Base-by-base conservation (phyloP, 768 basidiomycete genomes). In the Phlegmacium glaucopus region DNA sequence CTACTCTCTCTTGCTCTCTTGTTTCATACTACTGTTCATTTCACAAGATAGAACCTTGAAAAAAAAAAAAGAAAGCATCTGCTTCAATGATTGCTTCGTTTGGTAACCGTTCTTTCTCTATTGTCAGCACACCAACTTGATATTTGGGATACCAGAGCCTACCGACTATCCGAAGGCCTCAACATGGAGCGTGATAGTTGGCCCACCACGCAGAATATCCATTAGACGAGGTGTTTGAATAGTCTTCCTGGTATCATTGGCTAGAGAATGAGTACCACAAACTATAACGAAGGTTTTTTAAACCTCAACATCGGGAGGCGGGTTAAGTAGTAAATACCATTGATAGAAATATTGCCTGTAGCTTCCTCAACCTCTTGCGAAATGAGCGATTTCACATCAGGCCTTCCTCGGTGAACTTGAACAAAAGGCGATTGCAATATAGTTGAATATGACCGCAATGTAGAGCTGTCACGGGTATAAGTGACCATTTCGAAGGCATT, bases 191-290 rank as follows among this genome's bases (percentile, higher is more conserved):
- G 62, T 53, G 22, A 22, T 5, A 22, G 22, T 22, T 26, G 77
- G 72, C 2, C 73, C 77, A 4, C 77, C 77, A 26, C 61, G 61
- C 26, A 76, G 48, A 7, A 77, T 57, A 30, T 68, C 71, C 54
- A 59, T 15, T 11, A 61, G 58, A 2, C 73, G 61, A 9, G 70
- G 69, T 9, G 62, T 55, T 6, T 72, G 64, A 44, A 82, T 22
- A 22, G 5, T 5, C 22, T 22, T 22, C 22, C 22, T 22, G 22
- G 22, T 5, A 22, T 2, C 22, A 22, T 22, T 22, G 22, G 22
- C 22, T 42, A 2, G 52, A 75, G 72, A 18, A 80, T 57, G 9
- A 61, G 52, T 70, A 2, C 80, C 80, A 42, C 79, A 82, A 0
- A 80, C 79, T 82, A 13, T 10, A 44, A 27, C 40, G 5, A 22